A percentile compares a stretch with the other conserved stretches of the same genome.
These are phyloP conservation scores for Globisporangium carolinianum DNA, from an alignment of 352 stramenopile species.

Conservation along the genomic window DNA sequence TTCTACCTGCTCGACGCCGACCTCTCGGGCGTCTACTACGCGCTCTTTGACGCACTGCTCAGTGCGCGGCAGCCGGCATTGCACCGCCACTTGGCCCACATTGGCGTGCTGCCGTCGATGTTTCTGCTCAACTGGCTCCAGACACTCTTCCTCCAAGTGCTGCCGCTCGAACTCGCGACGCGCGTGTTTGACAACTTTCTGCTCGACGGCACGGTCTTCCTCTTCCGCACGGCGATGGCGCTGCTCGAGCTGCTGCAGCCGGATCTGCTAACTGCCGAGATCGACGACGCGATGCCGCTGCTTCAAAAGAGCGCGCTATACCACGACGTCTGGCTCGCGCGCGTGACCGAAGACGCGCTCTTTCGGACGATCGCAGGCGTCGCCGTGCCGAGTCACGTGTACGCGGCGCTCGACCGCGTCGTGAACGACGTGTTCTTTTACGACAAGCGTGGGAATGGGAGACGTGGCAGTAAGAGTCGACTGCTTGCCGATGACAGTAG, in stretches of 20 bases:
- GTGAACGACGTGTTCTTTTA: conserved; percentile 86
- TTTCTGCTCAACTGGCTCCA: conserved; percentile 89
- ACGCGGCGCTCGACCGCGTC: conserved; percentile 59
- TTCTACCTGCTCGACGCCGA: conserved; percentile 83
- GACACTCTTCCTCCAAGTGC: conserved; percentile 79
- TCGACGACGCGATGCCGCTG: conserved; percentile 72
- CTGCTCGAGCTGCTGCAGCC: conserved; percentile 65
- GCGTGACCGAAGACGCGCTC: conserved; percentile 60
- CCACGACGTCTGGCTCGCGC: conserved; percentile 48
- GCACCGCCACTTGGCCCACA: conserved; percentile 38
- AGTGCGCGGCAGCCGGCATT: conserved; percentile 36
- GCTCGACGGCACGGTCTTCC: conserved; percentile 76
- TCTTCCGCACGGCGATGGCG: conserved; percentile 76
- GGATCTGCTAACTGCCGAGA: conserved; percentile 46
- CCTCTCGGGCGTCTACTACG: conserved; percentile 77
- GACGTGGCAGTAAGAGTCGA: conserved; percentile 8
- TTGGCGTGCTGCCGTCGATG: conserved; percentile 69
- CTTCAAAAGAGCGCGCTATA: conserved; percentile 63
- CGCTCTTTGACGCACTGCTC: conserved; percentile 71
- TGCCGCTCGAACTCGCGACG: conserved; percentile 68
- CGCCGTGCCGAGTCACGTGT: conserved; percentile 59
- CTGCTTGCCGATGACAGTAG: conserved; percentile 9
- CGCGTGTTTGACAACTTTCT: conserved; percentile 83
- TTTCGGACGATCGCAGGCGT: conserved; percentile 62
- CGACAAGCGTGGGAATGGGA: conserved; percentile 30